Base-by-base conservation (phyloP, 345 rosid species). In the Toxicodendron radicans region DNA sequence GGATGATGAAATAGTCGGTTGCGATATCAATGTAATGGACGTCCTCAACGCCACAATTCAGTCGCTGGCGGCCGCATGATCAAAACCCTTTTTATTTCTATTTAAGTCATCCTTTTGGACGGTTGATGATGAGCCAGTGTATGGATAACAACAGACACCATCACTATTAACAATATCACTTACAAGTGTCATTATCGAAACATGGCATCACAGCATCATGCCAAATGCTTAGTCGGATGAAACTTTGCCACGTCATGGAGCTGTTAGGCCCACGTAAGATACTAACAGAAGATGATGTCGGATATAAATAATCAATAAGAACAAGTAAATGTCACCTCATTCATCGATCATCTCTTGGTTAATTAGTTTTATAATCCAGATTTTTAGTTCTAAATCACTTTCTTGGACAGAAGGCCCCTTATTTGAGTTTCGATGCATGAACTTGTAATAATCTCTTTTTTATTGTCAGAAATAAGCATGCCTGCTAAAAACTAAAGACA, bases 1-100 rank as follows among this genome's bases (percentile, higher is more conserved):
- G 11, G 77, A 71, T 85, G 82, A 82, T 78, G 84, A 75, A 59
- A 79, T 57, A 21, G 87, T 77, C 80, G 85, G 87, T 79, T 82
- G 51, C 54, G 21, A 35, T 58, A 68, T 84, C 78, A 56, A 20
- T 18, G 74, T 59, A 48, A 43, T 11, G 51, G 62, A 24, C 66
- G 32, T 32, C 65, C 32, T n/a, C 18, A 46, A 30, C 49, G 14
- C 43, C 38, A 66, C 38, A 23, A 46, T 46, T 1, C 18, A 33
- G 51, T 35, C 51, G 4, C 62, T 20, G 33, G 63, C 24, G 24
- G 63, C 24, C 12, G 56, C 49, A 7, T 43, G 45, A 24, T 43
- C 68, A 43, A 63, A 58, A 38, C 38, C 38, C 38, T 35, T 35
- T 3, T 0, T 67, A 6, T 4, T 24, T 30, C 24, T 63, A 35